Conservation (phyloP, 2,329 filamentous ascomycete genomes). For the Hypoxylon sp. region DNA sequence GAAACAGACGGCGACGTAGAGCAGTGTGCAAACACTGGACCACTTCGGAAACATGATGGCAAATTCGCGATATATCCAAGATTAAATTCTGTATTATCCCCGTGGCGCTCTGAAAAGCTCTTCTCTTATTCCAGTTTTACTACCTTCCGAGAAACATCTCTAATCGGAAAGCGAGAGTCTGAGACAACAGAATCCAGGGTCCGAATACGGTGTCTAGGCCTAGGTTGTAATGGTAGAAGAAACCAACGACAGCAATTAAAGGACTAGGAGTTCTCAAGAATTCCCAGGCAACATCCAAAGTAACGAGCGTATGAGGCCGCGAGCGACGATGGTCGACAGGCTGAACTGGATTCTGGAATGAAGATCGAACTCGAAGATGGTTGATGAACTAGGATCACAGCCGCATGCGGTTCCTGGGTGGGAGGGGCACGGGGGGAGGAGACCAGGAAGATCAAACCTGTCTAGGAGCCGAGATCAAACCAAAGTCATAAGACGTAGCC, state of each 20-base stretch:
- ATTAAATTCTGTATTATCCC: slow-evolving; percentile 23
- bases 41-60: slow-evolving; percentile 53
- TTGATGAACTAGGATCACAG: slow-evolving; percentile 28
- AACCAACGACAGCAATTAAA: slow-evolving; percentile 9
- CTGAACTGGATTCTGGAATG: slow-evolving; percentile 33
- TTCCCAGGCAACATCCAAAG: slow-evolving; percentile 1
- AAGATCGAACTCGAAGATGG: slow-evolving; percentile 12
- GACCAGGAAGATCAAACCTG: slow-evolving; percentile 44
- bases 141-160: slow-evolving; percentile 40
- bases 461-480: slow-evolving; percentile 36
- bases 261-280: slow-evolving; percentile 5
- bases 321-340: slow-evolving; percentile 23
- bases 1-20: slow-evolving; percentile 55
- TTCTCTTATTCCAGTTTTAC: slow-evolving; percentile 26
- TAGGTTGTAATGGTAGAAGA: neutral
- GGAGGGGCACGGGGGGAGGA: slow-evolving; percentile 35
- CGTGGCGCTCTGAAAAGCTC: slow-evolving; percentile 28
- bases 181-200: slow-evolving; percentile 12
- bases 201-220: neutral
- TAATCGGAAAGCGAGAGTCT: slow-evolving; percentile 20
- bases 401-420: slow-evolving; percentile 26
- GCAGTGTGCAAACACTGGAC: slow-evolving; percentile 53
- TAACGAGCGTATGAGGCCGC: slow-evolving; percentile 15
- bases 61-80: slow-evolving; percentile 1
- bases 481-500: slow-evolving; percentile 33